A percentile compares a stretch with the other conserved stretches of the same genome.
Conservation (phyloP, 2,329 filamentous ascomycete species). For the Penicillium oxalicum region DNA sequence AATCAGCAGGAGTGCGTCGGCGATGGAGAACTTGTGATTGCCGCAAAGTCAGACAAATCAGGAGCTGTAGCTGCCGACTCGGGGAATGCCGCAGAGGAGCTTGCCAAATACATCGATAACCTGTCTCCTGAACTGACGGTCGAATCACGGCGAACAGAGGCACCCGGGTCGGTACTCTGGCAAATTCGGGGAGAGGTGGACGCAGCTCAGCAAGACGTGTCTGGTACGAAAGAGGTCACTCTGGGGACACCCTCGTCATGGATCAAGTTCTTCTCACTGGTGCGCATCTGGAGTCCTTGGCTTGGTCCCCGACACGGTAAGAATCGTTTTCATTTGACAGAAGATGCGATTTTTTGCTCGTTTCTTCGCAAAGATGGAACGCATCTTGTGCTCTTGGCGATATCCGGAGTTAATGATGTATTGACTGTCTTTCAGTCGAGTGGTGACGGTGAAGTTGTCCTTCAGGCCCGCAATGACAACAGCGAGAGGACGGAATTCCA, state of each 20-base stretch:
- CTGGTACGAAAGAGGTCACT: conserved; percentile 51
- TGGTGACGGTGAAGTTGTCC: conserved; percentile 57
- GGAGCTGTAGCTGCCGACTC: conserved; percentile 8
- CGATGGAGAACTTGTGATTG: conserved; percentile 41
- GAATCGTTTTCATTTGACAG: conserved; percentile 59
- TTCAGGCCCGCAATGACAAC: conserved; percentile 69
- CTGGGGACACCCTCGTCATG: conserved; percentile 61
- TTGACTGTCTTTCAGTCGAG: conserved; percentile 64
- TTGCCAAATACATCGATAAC: conserved; percentile 31
- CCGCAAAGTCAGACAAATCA: conserved; percentile 16
- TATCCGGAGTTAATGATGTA: conserved; percentile 68
- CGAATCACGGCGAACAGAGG: conserved; percentile 35
- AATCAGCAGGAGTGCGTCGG: conserved; percentile 35
- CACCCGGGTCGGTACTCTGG: conserved; percentile 39
- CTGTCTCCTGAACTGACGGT: conserved; percentile 31
- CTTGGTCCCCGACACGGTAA: conserved; percentile 80
- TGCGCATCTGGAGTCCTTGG: conserved; percentile 78
- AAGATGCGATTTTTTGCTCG: conserved; percentile 70
- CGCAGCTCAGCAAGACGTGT: conserved; percentile 49
- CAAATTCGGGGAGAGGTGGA: conserved; percentile 53
- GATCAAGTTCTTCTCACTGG: conserved; percentile 73
- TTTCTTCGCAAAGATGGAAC: conserved; percentile 68
- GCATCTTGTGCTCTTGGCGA: conserved; percentile 69
- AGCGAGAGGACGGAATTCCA: conserved; percentile 49
- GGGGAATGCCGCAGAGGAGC: conserved; percentile 11